Conservation (phyloP, 192 early-diverging fungal species). For the Backusella morwellensis region DNA sequence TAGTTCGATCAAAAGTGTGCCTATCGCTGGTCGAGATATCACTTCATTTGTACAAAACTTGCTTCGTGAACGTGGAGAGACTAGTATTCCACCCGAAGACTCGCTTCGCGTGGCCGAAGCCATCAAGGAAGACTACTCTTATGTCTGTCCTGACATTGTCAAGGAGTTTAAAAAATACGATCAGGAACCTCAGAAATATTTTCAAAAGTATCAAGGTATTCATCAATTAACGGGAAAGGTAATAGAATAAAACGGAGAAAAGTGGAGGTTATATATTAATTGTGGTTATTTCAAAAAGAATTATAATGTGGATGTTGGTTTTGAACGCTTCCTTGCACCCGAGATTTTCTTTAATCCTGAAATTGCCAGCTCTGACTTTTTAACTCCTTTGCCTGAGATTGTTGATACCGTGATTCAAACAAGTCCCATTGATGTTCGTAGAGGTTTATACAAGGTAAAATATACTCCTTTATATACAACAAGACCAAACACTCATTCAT, state of each 20-base stretch:
- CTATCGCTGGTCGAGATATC: slow-evolving; percentile 97
- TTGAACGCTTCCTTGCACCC: slow-evolving; percentile 62
- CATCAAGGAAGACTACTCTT: slow-evolving; percentile 97
- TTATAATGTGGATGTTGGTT: no score
- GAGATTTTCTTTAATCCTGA: slow-evolving; percentile 99
- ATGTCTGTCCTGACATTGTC: slow-evolving; percentile 95
- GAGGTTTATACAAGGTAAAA: slow-evolving; percentile 80
- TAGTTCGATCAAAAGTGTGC: slow-evolving; percentile 94
- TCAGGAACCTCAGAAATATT: slow-evolving; percentile 84
- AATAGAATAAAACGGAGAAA: background rate
- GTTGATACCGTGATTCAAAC: slow-evolving; percentile 96
- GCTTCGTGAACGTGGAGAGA: slow-evolving; percentile 92
- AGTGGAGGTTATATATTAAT: slow-evolving; percentile 3
- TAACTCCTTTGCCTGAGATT: slow-evolving; percentile 93
- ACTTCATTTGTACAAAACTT: slow-evolving; percentile 99
- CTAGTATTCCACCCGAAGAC: slow-evolving; percentile 94
- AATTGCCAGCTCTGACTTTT: slow-evolving; percentile 93
- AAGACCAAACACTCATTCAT: no score
- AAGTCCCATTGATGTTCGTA: slow-evolving; percentile 94
- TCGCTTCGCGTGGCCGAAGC: slow-evolving; percentile 91
- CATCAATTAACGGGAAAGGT: slow-evolving; percentile 79
- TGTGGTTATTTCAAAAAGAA: no score
- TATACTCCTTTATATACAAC: no score
- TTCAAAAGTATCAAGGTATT: slow-evolving; percentile 59
- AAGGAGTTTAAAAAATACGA: slow-evolving; percentile 96